Base-by-base conservation (phyloP, 1,139 yeast genomes). In the Yarrowia galli region DNA sequence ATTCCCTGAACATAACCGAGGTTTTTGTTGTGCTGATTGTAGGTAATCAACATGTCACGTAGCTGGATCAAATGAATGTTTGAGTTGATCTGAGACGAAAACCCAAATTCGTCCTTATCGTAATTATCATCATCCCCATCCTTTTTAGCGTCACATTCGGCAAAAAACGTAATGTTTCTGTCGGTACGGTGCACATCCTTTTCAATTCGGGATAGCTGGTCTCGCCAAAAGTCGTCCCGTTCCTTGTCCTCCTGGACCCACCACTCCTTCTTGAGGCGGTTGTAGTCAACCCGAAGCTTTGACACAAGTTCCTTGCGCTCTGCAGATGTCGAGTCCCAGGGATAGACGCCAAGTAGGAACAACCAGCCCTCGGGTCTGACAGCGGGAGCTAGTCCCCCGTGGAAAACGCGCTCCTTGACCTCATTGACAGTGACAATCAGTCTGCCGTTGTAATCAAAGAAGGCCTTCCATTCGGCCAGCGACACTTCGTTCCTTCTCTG, bases 1-100 rank as follows among this genome's bases (percentile, higher is more conserved):
- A 95, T 95, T 1, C 99, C 99, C 79, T 95, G 99, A 25, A 95
- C 97, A 75, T 95, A 95, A 0, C 99, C 99, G 73, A 96, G 79
- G 72, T 92, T 89, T 64, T 81, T 82, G 77, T 95, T 95, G 77
- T 87, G 85, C 77, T 91, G 93, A 76, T 95, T 93, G 75, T 89
- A 95, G 0, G 98, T 91, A 69, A 92, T 83, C 54, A 95, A 82
- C 71, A 96, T 89, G 73, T 91, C 93, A 73, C 92, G 85, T 80
- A 95, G 80, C 67, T 81, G 84, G 71, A 85, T 84, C 70, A 95
- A 80, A 78, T 95, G 93, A 13, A 91, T 85, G 71, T 85, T 83
- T 78, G 85, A 87, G 76, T 81, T 85, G 75, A 79, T 82, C 46
- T 61, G 54, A 9, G 66, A 61, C 16, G 66, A 61, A 16, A 61